Percentiles rank a stretch among this genome's conserved stretches.
Conservation (phyloP, 2,329 filamentous ascomycete species). For the Boeremia lycopersici region DNA sequence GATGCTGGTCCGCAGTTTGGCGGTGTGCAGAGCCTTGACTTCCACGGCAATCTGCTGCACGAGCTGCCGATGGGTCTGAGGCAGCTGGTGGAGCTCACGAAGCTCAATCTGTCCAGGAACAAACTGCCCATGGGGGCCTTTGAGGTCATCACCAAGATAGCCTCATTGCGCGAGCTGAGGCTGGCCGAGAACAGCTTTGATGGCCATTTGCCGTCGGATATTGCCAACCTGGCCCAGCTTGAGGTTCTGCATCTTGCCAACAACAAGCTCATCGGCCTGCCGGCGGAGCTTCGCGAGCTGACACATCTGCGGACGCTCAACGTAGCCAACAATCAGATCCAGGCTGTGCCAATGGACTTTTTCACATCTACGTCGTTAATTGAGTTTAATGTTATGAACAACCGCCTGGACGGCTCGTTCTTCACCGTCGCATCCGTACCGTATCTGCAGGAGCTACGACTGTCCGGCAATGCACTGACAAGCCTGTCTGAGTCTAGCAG, state of each 20-base stretch:
- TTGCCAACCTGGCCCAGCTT: slow-evolving; percentile 70
- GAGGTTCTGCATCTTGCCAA: slow-evolving; percentile 82
- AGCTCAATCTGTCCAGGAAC: slow-evolving; percentile 85
- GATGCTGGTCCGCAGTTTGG: slow-evolving; percentile 77
- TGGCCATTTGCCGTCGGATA: slow-evolving; percentile 61
- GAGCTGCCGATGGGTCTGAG: slow-evolving; percentile 77
- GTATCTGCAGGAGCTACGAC: slow-evolving; percentile 75
- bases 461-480: slow-evolving; percentile 76
- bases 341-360: slow-evolving; percentile 70
- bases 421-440: slow-evolving; percentile 67
- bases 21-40: slow-evolving; percentile 77
- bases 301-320: slow-evolving; percentile 76
- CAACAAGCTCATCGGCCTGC: slow-evolving; percentile 77
- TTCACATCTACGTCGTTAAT: slow-evolving; percentile 72
- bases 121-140: slow-evolving; percentile 74
- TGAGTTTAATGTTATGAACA: slow-evolving; percentile 77
- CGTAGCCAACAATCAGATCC: slow-evolving; percentile 78
- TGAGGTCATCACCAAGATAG: slow-evolving; percentile 75
- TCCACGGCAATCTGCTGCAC: slow-evolving; percentile 82
- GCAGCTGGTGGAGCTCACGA: slow-evolving; percentile 74
- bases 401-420: slow-evolving; percentile 73
- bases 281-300: slow-evolving; percentile 70
- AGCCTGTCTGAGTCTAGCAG: slow-evolving; percentile 55
- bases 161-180: slow-evolving; percentile 76
- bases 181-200: slow-evolving; percentile 59